Base-by-base conservation (phyloP, 2,329 filamentous ascomycete genomes). In the Verticillium alfalfae region DNA sequence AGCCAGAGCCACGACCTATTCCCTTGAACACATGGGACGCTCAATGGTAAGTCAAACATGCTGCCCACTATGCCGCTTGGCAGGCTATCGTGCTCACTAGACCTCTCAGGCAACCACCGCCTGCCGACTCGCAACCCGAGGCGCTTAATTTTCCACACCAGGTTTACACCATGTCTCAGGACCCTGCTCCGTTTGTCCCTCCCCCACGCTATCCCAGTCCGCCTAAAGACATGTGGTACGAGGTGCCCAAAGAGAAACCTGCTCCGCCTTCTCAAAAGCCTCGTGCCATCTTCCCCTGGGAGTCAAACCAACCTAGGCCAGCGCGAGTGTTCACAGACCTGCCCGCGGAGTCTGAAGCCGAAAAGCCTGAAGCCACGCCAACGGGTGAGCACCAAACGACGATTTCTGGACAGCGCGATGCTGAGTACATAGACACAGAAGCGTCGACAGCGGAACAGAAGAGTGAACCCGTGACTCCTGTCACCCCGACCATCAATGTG, bases 241-340 rank as follows among this genome's bases (percentile, higher is more conserved):
- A 94, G 68, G 84, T 96, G 39, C 93, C 93, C 5, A 86, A 82
- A 65, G 82, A 85, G 62, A 79, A 80, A 18, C 85, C 86, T 26
- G 81, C 85, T 57, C 78, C 74, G 31, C 69, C 70, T n/a, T 67
- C 82, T 54, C 80, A 87, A 66, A 84, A 79, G 64, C 84, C 88
- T 15, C 82, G 84, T 57, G 83, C 88, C 3, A 88, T 98, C 57
- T 99, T 99, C 73, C 95, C 95, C 0, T 99, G 95, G 95, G 95
- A 99, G 74, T 77, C 75, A 52, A 79, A 88, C 62, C 85, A 84
- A 64, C 82, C 88, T 13, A 85, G 81, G 68, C 78, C 87, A 5
- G 79, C 84, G 13, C 85, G 91, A 66, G 81, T 88, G 13, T 95
- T 93, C 69, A 76, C 79, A 36, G 39, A 52, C 31, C 37, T 49